phyloP scores from a whole-genome alignment of 1,284 basidiomycete genomes.

The Naganishia liquefaciens region DNA sequence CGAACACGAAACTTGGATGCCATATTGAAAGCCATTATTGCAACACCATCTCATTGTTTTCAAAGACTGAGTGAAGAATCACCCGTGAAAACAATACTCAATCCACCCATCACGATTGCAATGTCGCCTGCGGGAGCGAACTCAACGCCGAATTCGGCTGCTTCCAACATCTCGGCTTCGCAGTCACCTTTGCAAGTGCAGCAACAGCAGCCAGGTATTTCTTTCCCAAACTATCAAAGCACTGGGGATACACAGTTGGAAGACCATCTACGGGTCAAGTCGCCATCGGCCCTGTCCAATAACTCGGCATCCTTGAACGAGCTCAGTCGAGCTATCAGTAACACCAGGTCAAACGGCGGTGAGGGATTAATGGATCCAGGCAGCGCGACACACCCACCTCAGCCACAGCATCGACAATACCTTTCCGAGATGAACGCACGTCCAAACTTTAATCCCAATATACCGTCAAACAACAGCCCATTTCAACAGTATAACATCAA shows the following conservation, averaged over 20 bases:
- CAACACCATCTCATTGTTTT: background rate
- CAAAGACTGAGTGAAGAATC: background rate
- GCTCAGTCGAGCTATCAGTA: background rate
- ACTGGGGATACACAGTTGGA: background rate
- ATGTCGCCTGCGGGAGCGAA: constrained; percentile 11
- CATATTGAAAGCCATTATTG: background rate
- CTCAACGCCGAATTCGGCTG: constrained; percentile 21
- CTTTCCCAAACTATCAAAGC: constrained; percentile 3
- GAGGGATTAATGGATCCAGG: background rate
- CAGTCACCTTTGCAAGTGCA: constrained; percentile 25
- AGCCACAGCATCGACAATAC: constrained; percentile 17
- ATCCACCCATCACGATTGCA: background rate
- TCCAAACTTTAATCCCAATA: background rate
- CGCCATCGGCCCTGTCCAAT: constrained; percentile 11
- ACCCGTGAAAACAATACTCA: background rate
- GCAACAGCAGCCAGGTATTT: constrained; percentile 8
- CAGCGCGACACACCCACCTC: background rate
- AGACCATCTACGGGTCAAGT: constrained; percentile 7
- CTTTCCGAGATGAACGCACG: constrained; percentile 7
- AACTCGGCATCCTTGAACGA: constrained; percentile 1
- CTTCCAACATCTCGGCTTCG: constrained; percentile 8
- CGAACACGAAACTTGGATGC: too few species aligned
- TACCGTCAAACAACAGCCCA: constrained; percentile 5
- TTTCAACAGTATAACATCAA: constrained; percentile 9
- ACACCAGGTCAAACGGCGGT: background rate